Percentiles rank a stretch among this genome's conserved stretches.
Evolutionary conservation across 2,329 filamentous ascomycete genomes (phyloP).

Genomic region (Alternaria sp.): DNA sequence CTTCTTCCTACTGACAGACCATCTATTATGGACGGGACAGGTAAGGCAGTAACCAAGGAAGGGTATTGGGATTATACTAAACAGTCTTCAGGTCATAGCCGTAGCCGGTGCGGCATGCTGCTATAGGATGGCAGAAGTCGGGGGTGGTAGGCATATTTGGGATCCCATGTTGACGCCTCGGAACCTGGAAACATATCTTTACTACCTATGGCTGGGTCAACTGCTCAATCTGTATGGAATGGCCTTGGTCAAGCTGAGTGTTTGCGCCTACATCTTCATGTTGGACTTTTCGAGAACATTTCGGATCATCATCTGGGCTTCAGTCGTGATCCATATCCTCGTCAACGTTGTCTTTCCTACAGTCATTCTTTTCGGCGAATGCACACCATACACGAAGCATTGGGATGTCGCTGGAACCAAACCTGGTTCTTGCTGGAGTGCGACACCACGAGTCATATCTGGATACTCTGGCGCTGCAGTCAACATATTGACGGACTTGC

Average conservation of each 20-base stretch:
- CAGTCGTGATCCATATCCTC: slow-evolving; percentile 29
- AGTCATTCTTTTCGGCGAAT: slow-evolving; percentile 35
- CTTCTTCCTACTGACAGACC: slow-evolving; percentile 35
- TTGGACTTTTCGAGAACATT: slow-evolving; percentile 36
- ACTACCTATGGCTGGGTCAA: slow-evolving; percentile 34
- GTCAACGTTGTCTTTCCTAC: slow-evolving; percentile 37
- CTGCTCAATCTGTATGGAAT: slow-evolving; percentile 39
- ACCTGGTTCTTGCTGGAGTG: slow-evolving; percentile 35
- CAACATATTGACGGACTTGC: slow-evolving; percentile 37
- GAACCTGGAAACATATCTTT: slow-evolving; percentile 30
- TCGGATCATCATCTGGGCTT: slow-evolving; percentile 33
- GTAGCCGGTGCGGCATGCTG: slow-evolving; percentile 28
- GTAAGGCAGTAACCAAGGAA: slow-evolving; percentile 15
- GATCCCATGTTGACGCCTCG: slow-evolving; percentile 32
- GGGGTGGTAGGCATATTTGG: slow-evolving; percentile 35
- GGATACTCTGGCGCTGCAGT: slow-evolving; percentile 38
- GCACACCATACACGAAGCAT: slow-evolving; percentile 33
- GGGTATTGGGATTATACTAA: slow-evolving; percentile 6
- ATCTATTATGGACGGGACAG: slow-evolving; percentile 36
- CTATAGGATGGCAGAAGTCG: slow-evolving; percentile 32
- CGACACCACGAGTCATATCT: slow-evolving; percentile 35
- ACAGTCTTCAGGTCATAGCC: slow-evolving; percentile 25
- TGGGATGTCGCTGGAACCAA: slow-evolving; percentile 32
- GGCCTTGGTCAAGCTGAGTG: slow-evolving; percentile 41
- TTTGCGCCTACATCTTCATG: slow-evolving; percentile 39